Evolutionary conservation across 2,329 filamentous ascomycete genomes (phyloP), one percentile per base, ranked within the genome.

Genomic region (Boeremia lycopersici): DNA sequence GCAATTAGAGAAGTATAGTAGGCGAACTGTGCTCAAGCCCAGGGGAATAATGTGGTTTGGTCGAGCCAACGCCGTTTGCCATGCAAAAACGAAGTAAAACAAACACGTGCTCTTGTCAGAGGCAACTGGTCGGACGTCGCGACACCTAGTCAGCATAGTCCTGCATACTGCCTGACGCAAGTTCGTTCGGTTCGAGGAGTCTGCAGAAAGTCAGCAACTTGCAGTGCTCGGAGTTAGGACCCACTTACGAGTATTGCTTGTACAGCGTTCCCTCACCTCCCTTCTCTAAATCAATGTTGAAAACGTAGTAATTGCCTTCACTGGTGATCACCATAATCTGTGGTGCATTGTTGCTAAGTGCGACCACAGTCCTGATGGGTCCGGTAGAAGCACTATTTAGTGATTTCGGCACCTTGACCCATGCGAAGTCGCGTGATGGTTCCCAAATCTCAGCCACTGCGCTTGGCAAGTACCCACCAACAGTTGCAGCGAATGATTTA

Each of bases 371-470:
- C 62, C 90, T 83, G 35, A 96, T 76, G 0, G 90, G 87, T 0
- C 82, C 70, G 8, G 67, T 57, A 15, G 67, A 60, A 29, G 69
- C 64, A 15, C 73, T 76, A 31, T 66, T 78, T 1, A 57, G 61
- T 15, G 73, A 80, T 69, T 89, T 91, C 12, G 93, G 93, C 42
- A 99, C 85, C 73, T 95, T 96, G 70, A 98, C 93, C 82, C 91
- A 98, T 1, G 95, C 95, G 77, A 99, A 99, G 75, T 99, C 95
- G 49, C 95, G 86, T 56, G 89, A 81, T 0, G 95, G 95, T 69
- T 99, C 95, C 93, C 93, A 98, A 83, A 98, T 97, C 76, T 98
- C 93, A 1, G 93, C 93, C 4, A 99, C 92, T 1, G 93, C 93
- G 68, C 90, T 90, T 0, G 95, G 95, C 2, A 99, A 81, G 72